Percentiles rank a stretch among this genome's conserved stretches.
Conservation (phyloP, 164 flowering plant genomes). For the Pachysandra terminalis region DNA sequence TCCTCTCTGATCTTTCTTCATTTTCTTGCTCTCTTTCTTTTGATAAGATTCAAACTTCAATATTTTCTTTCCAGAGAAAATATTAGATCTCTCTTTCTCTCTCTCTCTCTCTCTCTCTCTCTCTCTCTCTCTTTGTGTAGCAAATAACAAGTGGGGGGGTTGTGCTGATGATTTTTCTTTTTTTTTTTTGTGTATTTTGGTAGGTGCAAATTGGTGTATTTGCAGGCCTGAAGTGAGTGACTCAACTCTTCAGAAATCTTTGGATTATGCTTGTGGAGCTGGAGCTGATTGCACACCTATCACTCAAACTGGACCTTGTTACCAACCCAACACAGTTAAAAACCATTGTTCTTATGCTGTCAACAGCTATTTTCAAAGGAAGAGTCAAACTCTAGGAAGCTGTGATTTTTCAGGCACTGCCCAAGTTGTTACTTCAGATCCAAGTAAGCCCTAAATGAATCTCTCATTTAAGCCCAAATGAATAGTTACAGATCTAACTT, state of each 20-base stretch:
- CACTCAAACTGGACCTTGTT: conserved; percentile 58
- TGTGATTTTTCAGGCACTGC: conserved; percentile 52
- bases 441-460: no score
- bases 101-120: no score
- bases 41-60: no score
- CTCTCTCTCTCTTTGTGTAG: no score
- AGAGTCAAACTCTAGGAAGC: conserved; percentile 39
- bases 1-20: no score
- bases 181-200: conserved; percentile 1
- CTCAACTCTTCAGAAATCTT: conserved; percentile 42
- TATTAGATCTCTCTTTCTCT: no score
- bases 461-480: no score
- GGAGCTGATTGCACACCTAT: conserved; percentile 77
- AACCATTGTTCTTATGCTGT: conserved; percentile 77
- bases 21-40: no score
- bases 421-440: no score
- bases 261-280: conserved; percentile 87
- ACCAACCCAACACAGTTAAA: conserved; percentile 63
- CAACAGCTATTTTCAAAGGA: conserved; percentile 73
- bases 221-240: conserved; percentile 53
- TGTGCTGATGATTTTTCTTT: no score
- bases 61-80: no score
- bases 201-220: conserved; percentile 56
- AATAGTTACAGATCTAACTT: background rate
- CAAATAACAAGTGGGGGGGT: no score